phyloP scores from a whole-genome alignment of 2,329 filamentous ascomycete genomes.

The Annulohypoxylon truncatum region DNA sequence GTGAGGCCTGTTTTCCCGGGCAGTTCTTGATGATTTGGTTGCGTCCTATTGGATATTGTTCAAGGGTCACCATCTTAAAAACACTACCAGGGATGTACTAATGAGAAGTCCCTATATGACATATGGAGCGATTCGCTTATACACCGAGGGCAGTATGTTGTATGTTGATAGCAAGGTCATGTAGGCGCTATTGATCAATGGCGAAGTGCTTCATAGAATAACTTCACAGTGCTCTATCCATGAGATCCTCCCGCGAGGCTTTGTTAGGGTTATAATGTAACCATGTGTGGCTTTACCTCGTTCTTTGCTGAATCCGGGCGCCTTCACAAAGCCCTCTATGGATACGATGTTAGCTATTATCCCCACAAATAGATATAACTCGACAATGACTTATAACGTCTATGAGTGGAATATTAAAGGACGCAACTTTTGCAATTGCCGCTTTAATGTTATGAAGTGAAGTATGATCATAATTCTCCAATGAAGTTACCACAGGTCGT shows the following conservation, averaged over 20 bases:
- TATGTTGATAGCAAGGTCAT: not conserved
- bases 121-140: not conserved
- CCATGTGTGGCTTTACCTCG: not conserved
- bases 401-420: too few relatives aligned
- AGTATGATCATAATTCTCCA: too few relatives aligned
- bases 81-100: not conserved
- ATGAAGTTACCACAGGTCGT: too few relatives aligned
- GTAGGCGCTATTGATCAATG: not conserved
- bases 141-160: too few relatives aligned
- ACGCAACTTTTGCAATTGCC: too few relatives aligned
- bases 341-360: not conserved
- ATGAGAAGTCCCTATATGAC: not conserved
- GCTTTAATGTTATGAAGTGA: too few relatives aligned
- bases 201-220: not conserved
- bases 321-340: not conserved
- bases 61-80: not conserved
- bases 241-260: not conserved
- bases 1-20: not conserved
- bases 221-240: not conserved
- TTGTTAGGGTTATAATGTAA: not conserved
- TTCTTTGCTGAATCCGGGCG: not conserved
- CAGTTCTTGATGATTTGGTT: not conserved
- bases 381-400: too few relatives aligned
- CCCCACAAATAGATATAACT: not conserved
- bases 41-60: not conserved